These are phyloP conservation scores for Fusarium concolor DNA, from an alignment of 2,329 filamentous ascomycete genomes.

Conservation along the genomic window DNA sequence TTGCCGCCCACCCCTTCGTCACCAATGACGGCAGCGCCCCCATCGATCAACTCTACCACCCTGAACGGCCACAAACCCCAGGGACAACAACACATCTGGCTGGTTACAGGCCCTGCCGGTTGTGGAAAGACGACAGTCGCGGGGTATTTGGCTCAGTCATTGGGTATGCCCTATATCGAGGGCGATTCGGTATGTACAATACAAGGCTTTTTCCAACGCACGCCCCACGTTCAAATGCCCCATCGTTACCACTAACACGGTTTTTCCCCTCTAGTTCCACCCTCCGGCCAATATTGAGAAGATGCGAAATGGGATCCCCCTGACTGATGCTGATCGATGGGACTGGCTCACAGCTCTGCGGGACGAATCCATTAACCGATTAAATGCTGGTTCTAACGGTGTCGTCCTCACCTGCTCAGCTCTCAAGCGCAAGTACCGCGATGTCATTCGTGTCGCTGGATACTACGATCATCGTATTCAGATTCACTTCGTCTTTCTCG, in stretches of 20 bases:
- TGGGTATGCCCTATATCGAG: slow-evolving; percentile 78
- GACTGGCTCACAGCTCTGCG: slow-evolving; percentile 90
- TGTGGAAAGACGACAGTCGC: slow-evolving; percentile 84
- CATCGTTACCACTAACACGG: slow-evolving; percentile 42
- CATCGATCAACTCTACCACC: slow-evolving; percentile 47
- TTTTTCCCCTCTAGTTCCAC: slow-evolving; percentile 70
- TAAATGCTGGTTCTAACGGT: slow-evolving; percentile 70
- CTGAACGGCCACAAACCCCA: slow-evolving; percentile 47
- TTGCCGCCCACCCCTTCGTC: slow-evolving; percentile 40
- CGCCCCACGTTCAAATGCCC: slow-evolving; percentile 10
- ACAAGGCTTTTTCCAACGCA: background rate
- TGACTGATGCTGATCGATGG: slow-evolving; percentile 96
- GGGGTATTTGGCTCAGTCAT: slow-evolving; percentile 69
- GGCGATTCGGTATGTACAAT: slow-evolving; percentile 74
- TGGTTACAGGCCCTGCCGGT: slow-evolving; percentile 82
- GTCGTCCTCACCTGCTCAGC: slow-evolving; percentile 98
- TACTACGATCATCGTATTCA: slow-evolving; percentile 79
- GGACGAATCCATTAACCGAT: slow-evolving; percentile 70
- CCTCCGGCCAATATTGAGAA: slow-evolving; percentile 86
- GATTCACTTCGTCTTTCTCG: slow-evolving; percentile 93
- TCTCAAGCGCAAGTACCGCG: slow-evolving; percentile 96
- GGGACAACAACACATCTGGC: slow-evolving; percentile 77
- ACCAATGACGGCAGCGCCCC: slow-evolving; percentile 37
- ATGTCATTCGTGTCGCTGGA: slow-evolving; percentile 84
- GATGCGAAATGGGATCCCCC: slow-evolving; percentile 84